Evolutionary conservation across 2,329 filamentous ascomycete species (phyloP), one percentile per base, ranked within the genome.

Genomic region (Calonectria pauciramosa): DNA sequence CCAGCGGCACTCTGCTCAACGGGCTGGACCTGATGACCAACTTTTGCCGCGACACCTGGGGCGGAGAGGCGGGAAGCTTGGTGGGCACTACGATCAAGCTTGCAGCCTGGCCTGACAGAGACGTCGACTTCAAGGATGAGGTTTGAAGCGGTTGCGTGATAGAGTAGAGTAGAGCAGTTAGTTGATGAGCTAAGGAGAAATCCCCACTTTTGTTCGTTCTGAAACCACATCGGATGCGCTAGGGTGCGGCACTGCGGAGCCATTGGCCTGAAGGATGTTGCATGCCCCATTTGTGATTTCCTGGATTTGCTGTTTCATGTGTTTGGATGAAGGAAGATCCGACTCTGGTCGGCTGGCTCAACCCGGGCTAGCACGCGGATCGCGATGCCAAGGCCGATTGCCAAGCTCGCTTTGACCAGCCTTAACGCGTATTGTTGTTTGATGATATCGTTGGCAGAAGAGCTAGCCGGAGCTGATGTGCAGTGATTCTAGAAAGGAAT

Each of bases 21-120:
- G 84, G 84, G 0, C 71, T 77, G 0, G 84, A 86, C 52, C 76
- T 86, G 77, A 84, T 85, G 79, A 64, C 73, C 4, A 81, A 80
- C 4, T 86, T 85, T 52, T 75, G 74, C 3, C 73, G 72, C 18
- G 68, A 82, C 51, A 79, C 75, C 9, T 85, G 84, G 84, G 82
- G 81, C 5, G 78, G 70, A 1, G 60, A 75, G 1, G 70, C 76
- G 28, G 80, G 68, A 2, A 41, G 74, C 11, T 38, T 84, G 10
- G 74, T 82, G 16, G 74, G 78, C 3, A 52, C 69, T 0, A 44
- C 80, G 32, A 56, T 75, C 14, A 77, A 80, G 54, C 3, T 75
- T 5, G 79, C 82, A 1, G 75, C 76, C 1, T 84, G 79, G 74
- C 82, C 83, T 0, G 65, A 68, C 23, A 76, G 84, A 20, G 83